These are phyloP conservation scores for Novymonas esmeraldas DNA, from an alignment of 208 protist genomes.

Conservation along the genomic window DNA sequence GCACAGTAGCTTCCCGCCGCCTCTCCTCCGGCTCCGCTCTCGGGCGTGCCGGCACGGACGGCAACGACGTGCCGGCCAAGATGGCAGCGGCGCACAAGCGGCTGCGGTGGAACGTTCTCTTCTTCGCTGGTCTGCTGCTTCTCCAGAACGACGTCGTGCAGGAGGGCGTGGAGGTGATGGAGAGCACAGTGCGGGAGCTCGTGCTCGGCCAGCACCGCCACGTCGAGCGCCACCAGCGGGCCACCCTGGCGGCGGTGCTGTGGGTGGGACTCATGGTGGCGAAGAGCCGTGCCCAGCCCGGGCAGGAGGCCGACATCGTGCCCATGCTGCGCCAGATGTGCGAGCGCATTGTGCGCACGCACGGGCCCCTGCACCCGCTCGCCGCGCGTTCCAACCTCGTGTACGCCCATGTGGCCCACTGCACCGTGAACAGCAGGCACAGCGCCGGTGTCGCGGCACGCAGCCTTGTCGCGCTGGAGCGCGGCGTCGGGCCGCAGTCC, in stretches of 20 bases:
- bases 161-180: constrained; percentile 43
- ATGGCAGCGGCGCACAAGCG: constrained; percentile 39
- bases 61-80: constrained; percentile 4
- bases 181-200: constrained; percentile 49
- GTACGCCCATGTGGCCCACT: constrained; percentile 33
- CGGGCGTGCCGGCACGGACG: not conserved
- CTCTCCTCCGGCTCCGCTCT: not conserved
- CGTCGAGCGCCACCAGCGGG: constrained; percentile 41
- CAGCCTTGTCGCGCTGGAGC: constrained; percentile 38
- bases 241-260: constrained; percentile 37
- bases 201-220: constrained; percentile 47
- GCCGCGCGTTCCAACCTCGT: constrained; percentile 37
- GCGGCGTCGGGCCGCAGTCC: constrained; percentile 32
- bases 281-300: constrained; percentile 38
- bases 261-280: constrained; percentile 46
- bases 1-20: no score
- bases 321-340: constrained; percentile 42
- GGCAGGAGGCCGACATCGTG: constrained; percentile 28
- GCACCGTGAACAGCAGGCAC: constrained; percentile 26
- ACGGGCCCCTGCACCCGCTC: constrained; percentile 56
- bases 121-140: constrained; percentile 40
- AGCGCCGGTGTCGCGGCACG: constrained; percentile 35
- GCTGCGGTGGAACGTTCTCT: constrained; percentile 53
- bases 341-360: constrained; percentile 33
- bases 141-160: constrained; percentile 30